Base-by-base conservation (phyloP, 805 yeast species). In the Candida peoriensis region DNA sequence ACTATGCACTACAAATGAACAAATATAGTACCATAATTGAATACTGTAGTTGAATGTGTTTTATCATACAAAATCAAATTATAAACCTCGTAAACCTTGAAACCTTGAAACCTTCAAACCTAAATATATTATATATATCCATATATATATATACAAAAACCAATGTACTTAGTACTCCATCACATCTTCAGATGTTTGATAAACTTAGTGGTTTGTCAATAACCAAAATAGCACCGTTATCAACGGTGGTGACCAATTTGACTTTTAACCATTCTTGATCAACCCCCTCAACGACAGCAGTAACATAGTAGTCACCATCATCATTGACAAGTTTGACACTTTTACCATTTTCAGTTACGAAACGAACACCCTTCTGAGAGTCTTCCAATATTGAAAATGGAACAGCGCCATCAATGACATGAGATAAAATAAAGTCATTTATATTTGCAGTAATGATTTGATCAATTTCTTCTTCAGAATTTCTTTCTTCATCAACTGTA, bases 381-480 rank as follows among this genome's bases (percentile, higher is more conserved):
- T 37, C 41, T 25, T 37, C 46, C 19, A 49, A 17, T 3, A 43
- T 38, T 20, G 33, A 42, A 23, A 54, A 43, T n/a, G 52, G 47
- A 9, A 52, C 46, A 20, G 42, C 32, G n/a, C 54, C 53, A 34
- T 52, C 52, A 19, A 78, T 72, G 20, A 82, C 60, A 55, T 86
- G 95, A 25, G 79, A 71, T 39, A 71, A 64, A 20, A 85, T 68
- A 47, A 82, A 86, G 39, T 63, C 62, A 35, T 68, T 56, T 23
- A 81, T 57, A 54, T 86, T 86, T 12, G 61, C 49, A 15, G 61
- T 53, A 5, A 77, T 68, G 0, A 69, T 60, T 20, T 61, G 56
- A 36, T 79, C 87, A 29, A 70, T 68, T 16, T 66, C 63, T 31
- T 56, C 54, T 24, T 68, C 69, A 18, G 56, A 50, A 16, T 52